These are phyloP conservation scores for Forsythia viridissima DNA, from an alignment of 257 asterid genomes.

Conservation along the genomic window DNA sequence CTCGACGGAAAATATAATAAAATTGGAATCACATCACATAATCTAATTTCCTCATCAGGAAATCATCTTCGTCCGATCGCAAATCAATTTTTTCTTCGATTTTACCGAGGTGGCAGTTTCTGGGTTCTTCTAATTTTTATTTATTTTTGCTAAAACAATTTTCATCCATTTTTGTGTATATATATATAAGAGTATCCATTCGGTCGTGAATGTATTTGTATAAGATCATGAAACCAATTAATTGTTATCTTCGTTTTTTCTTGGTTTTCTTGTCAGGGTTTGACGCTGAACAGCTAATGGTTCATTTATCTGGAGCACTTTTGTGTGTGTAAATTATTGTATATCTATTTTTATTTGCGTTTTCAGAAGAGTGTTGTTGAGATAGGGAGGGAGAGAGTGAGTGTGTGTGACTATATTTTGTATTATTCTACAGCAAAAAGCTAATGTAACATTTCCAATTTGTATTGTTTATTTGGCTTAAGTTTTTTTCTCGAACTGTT, in stretches of 20 bases:
- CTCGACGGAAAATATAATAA: not conserved
- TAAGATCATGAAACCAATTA: not conserved
- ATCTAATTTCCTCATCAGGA: not conserved
- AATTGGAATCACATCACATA: not conserved
- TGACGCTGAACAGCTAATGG: constrained; percentile 64
- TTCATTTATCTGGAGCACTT: constrained; percentile 61
- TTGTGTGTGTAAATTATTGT: constrained; percentile 38
- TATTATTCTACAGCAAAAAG: constrained; percentile 31
- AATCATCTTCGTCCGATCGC: not conserved
- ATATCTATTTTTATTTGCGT: constrained; percentile 15
- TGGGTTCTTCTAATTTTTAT: not conserved
- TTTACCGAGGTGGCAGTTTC: not conserved
- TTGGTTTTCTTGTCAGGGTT: constrained; percentile 50
- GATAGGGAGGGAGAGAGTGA: constrained; percentile 24
- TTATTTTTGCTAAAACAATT: not conserved
- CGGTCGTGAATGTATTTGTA: not conserved
- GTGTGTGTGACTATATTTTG: constrained; percentile 14
- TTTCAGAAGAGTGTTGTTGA: constrained; percentile 24
- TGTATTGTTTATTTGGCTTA: constrained; percentile 36
- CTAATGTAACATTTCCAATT: constrained; percentile 50
- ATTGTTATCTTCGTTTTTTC: not conserved
- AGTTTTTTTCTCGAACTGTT: constrained; percentile 8
- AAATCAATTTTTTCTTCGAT: not conserved
- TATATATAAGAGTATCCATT: not conserved
- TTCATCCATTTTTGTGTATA: not conserved